Evolutionary conservation across 2,329 filamentous ascomycete species (phyloP).

Genomic region (Fusarium algeriense): DNA sequence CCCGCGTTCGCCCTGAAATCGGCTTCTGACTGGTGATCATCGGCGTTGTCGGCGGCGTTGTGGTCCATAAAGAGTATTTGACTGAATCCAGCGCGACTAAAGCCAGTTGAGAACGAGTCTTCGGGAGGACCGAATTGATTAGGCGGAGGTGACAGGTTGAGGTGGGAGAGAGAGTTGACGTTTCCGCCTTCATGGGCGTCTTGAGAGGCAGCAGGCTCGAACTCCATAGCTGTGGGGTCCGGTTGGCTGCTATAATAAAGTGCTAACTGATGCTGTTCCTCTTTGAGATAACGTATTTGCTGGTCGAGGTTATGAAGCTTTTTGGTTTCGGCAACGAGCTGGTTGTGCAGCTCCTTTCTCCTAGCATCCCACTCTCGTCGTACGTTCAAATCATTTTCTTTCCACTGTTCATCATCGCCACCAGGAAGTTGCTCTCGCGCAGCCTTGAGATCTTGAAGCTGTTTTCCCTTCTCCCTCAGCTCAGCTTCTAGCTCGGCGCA

Average conservation of each 20-base stretch:
- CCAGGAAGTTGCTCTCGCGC: constrained; percentile 73
- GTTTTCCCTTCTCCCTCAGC: constrained; percentile 73
- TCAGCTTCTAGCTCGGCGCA: constrained; percentile 76
- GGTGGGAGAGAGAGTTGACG: constrained; percentile 61
- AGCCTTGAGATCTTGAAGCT: constrained; percentile 80
- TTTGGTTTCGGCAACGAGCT: constrained; percentile 61
- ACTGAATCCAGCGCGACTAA: constrained; percentile 65
- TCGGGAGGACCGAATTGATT: constrained; percentile 55
- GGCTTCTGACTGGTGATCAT: constrained; percentile 67
- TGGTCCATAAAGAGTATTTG: constrained; percentile 65
- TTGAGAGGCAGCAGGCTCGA: constrained; percentile 59
- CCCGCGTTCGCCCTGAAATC: constrained; percentile 73
- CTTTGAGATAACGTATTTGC: constrained; percentile 59
- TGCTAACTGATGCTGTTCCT: constrained; percentile 61
- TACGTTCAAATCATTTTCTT: constrained; percentile 63
- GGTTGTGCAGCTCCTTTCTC: constrained; percentile 65
- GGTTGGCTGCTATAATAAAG: constrained; percentile 62
- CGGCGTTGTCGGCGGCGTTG: constrained; percentile 54
- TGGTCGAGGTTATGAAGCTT: constrained; percentile 61
- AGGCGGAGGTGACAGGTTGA: constrained; percentile 55
- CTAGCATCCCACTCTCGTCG: constrained; percentile 68
- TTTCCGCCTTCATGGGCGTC: constrained; percentile 62
- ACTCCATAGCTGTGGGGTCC: constrained; percentile 61
- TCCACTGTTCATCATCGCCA: constrained; percentile 70
- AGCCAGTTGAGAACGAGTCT: constrained; percentile 65